Conservation (phyloP, 495 filamentous ascomycete species). For the Aspergillus cristatus region DNA sequence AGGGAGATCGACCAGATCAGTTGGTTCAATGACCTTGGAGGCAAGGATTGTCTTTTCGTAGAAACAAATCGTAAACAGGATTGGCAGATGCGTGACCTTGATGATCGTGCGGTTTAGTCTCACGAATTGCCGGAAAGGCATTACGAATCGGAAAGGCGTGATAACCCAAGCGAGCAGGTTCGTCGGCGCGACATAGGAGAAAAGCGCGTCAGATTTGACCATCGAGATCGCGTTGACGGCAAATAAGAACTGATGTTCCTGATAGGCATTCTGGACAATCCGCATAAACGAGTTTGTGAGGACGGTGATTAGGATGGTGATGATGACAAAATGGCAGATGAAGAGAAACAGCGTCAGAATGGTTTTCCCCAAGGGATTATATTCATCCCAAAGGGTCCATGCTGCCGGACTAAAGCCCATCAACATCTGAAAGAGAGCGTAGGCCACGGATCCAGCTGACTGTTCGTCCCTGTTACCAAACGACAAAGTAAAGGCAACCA, state of each 20-base stretch:
- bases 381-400: slow-evolving; percentile 65
- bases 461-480: slow-evolving; percentile 51
- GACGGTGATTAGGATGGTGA: slow-evolving; percentile 87
- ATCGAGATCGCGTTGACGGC: slow-evolving; percentile 91
- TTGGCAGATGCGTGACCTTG: slow-evolving; percentile 80
- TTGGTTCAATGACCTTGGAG: slow-evolving; percentile 60
- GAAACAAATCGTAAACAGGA: slow-evolving; percentile 72
- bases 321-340: slow-evolving; percentile 90
- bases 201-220: slow-evolving; percentile 90
- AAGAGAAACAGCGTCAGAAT: slow-evolving; percentile 76
- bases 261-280: slow-evolving; percentile 81
- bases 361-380: slow-evolving; percentile 64
- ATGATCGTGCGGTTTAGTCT: slow-evolving; percentile 76
- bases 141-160: slow-evolving; percentile 65
- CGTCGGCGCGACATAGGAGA: slow-evolving; percentile 81
- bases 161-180: slow-evolving; percentile 85
- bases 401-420: slow-evolving; percentile 81
- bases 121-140: slow-evolving; percentile 73
- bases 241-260: slow-evolving; percentile 91
- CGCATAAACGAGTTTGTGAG: slow-evolving; percentile 91
- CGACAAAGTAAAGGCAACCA: slow-evolving; percentile 82
- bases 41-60: slow-evolving; percentile 76
- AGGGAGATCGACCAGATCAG: slow-evolving; percentile 53
- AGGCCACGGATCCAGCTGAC: slow-evolving; percentile 60
- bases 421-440: slow-evolving; percentile 81